These are phyloP conservation scores for Euryodendron excelsum DNA, from an alignment of 148 eudicot species.

Conservation along the genomic window DNA sequence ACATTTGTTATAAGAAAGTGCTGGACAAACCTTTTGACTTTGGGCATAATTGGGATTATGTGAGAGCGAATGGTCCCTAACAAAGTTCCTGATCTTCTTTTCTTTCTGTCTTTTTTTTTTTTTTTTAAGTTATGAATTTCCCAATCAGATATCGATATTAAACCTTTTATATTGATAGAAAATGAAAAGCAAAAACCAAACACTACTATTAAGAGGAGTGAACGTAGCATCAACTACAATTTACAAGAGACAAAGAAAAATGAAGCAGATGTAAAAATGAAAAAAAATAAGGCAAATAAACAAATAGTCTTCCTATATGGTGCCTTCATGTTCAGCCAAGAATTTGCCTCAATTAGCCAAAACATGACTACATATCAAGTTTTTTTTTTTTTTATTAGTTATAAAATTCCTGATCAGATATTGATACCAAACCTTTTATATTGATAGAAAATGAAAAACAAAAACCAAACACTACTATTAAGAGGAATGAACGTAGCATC, in stretches of 20 bases:
- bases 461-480: not conserved
- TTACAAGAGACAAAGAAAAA: not conserved
- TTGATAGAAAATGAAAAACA: no score
- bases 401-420: not conserved
- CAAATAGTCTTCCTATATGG: not conserved
- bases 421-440: not conserved
- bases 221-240: not conserved
- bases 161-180: not conserved
- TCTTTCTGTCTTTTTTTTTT: not conserved
- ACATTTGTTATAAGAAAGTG: no score
- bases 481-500: not conserved
- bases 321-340: not conserved
- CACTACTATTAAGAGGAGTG: not conserved
- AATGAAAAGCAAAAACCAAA: not conserved
- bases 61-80: not conserved
- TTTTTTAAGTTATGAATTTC: not conserved
- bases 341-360: not conserved
- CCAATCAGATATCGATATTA: not conserved
- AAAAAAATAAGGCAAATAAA: not conserved
- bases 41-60: no score
- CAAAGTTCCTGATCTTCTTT: not conserved
- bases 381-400: not conserved
- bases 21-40: no score
- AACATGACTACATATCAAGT: not conserved
- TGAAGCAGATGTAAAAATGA: no score